A percentile compares a stretch with the other conserved stretches of the same genome.
Conservation (phyloP, 495 filamentous ascomycete genomes). For the Penicillium herquei region DNA sequence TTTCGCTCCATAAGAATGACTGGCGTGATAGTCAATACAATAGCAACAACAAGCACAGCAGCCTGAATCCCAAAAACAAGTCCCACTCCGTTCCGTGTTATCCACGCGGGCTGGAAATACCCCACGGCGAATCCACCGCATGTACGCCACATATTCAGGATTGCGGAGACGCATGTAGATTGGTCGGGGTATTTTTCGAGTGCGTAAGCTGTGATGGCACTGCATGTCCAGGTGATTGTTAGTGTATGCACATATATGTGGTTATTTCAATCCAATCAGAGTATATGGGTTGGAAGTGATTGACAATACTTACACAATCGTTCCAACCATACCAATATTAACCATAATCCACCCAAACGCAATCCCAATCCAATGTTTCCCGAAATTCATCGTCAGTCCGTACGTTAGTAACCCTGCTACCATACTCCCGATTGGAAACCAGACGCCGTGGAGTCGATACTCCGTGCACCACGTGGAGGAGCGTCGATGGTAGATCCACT, state of each 20-base stretch:
- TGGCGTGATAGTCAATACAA: slow-evolving; percentile 32
- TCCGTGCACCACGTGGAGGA: slow-evolving; percentile 29
- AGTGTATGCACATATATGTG: background rate
- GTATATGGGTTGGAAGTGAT: background rate
- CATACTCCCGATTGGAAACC: slow-evolving; percentile 33
- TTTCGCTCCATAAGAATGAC: slow-evolving; percentile 19
- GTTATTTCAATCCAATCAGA: background rate
- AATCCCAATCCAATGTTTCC: slow-evolving; percentile 38
- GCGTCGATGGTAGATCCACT: slow-evolving; percentile 33
- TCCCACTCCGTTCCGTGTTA: slow-evolving; percentile 35
- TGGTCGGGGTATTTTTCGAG: slow-evolving; percentile 46
- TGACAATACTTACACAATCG: slow-evolving; percentile 29
- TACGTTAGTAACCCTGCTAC: slow-evolving; percentile 33
- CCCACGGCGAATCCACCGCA: slow-evolving; percentile 46
- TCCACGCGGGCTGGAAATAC: slow-evolving; percentile 50
- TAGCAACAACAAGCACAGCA: slow-evolving; percentile 31
- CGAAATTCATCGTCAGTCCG: slow-evolving; percentile 34
- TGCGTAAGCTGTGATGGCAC: slow-evolving; percentile 37
- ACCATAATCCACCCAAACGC: slow-evolving; percentile 44
- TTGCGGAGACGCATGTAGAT: slow-evolving; percentile 39
- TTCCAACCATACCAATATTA: slow-evolving; percentile 37
- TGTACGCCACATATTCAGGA: slow-evolving; percentile 45
- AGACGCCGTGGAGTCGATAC: slow-evolving; percentile 38
- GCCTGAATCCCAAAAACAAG: slow-evolving; percentile 47
- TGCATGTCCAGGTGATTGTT: slow-evolving; percentile 9